phyloP scores from a whole-genome alignment of 176 grass and related monocot genomes.

The Poa pratensis region DNA sequence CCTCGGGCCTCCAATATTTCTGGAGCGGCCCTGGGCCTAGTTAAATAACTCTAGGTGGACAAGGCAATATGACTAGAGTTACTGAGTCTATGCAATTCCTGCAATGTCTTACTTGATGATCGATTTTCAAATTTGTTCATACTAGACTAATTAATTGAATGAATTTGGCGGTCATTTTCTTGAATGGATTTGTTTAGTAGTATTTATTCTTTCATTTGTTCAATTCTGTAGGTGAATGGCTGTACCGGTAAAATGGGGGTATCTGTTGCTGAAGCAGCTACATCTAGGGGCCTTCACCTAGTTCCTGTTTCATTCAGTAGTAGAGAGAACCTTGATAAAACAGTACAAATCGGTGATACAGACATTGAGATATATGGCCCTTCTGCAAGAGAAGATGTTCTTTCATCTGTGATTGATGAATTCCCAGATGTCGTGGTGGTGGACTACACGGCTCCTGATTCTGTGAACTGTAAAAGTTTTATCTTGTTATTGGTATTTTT shows the following conservation, averaged over 20 bases:
- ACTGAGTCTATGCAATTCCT: not conserved
- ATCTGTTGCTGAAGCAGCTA: slow-evolving; percentile 68
- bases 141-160: not conserved
- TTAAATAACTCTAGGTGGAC: not conserved
- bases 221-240: slow-evolving; percentile 76
- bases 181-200: not conserved
- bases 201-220: slow-evolving; percentile 30
- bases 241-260: slow-evolving; percentile 88
- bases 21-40: not conserved
- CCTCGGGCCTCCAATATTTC: too few species aligned
- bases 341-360: slow-evolving; percentile 53
- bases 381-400: slow-evolving; percentile 73
- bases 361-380: slow-evolving; percentile 71
- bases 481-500: slow-evolving; percentile 5
- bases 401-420: slow-evolving; percentile 67
- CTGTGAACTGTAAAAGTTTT: slow-evolving; percentile 77
- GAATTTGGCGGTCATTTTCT: not conserved
- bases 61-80: not conserved
- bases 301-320: slow-evolving; percentile 85
- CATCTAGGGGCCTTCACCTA: slow-evolving; percentile 71
- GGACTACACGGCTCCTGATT: slow-evolving; percentile 80
- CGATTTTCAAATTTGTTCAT: not conserved
- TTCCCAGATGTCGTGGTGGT: slow-evolving; percentile 81
- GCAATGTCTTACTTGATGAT: slow-evolving; percentile 26
- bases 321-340: slow-evolving; percentile 62